Evolutionary conservation across 2,329 filamentous ascomycete genomes (phyloP).

Genomic region (Diaporthe ampelina): DNA sequence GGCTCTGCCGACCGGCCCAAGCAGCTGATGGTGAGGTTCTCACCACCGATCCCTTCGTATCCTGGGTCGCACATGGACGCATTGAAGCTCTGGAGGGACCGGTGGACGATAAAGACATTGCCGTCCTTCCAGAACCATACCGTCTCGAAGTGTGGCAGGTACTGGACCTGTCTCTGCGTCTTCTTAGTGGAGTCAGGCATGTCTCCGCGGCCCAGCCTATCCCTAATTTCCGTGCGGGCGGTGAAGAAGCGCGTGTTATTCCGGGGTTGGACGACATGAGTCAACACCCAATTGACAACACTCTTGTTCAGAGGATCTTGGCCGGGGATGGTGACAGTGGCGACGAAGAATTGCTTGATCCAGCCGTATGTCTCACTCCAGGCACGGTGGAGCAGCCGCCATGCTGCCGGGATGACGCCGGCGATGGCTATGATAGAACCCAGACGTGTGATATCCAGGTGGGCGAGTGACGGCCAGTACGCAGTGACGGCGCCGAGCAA

Average conservation of each 20-base stretch:
- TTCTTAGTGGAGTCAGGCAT: slow-evolving; percentile 54
- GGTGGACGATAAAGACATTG: slow-evolving; percentile 59
- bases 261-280: slow-evolving; percentile 53
- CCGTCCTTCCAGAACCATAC: slow-evolving; percentile 65
- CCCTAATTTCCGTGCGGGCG: slow-evolving; percentile 56
- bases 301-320: slow-evolving; percentile 61
- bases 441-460: slow-evolving; percentile 59
- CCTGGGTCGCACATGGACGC: slow-evolving; percentile 55
- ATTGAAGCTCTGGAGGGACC: slow-evolving; percentile 56
- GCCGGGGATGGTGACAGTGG: slow-evolving; percentile 58
- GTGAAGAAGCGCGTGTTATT: slow-evolving; percentile 58
- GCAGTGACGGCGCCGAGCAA: background rate
- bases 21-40: slow-evolving; percentile 63
- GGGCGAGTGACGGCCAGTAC: slow-evolving; percentile 35
- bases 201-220: slow-evolving; percentile 51
- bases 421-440: slow-evolving; percentile 61
- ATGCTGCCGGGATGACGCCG: slow-evolving; percentile 56
- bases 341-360: slow-evolving; percentile 58
- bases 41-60: slow-evolving; percentile 61
- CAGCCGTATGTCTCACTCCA: slow-evolving; percentile 57
- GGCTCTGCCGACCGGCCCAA: slow-evolving; percentile 65
- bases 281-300: slow-evolving; percentile 60
- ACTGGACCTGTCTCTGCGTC: slow-evolving; percentile 57
- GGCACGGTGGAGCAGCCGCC: slow-evolving; percentile 53
- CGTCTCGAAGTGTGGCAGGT: slow-evolving; percentile 60